Conservation (phyloP, 2,329 filamentous ascomycete genomes). For the Paracorniculantispora psalliotae region DNA sequence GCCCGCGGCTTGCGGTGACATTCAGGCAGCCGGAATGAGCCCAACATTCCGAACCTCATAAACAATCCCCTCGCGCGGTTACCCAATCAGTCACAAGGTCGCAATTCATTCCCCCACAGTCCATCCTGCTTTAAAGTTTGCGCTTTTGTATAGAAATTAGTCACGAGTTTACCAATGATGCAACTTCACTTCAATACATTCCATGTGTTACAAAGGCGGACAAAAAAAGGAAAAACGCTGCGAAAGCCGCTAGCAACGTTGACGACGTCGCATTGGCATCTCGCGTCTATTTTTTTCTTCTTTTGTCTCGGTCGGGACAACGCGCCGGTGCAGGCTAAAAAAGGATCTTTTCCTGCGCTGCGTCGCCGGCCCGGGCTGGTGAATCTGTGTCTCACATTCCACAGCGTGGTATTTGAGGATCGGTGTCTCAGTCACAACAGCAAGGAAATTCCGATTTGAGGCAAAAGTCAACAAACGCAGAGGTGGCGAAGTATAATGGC, state of each 20-base stretch:
- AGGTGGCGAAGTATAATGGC: background rate
- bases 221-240: background rate
- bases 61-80: too few relatives aligned
- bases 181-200: background rate
- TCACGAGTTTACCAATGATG: too few relatives aligned
- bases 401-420: slow-evolving; percentile 8
- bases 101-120: too few relatives aligned
- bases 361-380: background rate
- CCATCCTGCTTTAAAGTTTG: too few relatives aligned
- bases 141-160: too few relatives aligned
- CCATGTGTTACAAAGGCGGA: too few relatives aligned
- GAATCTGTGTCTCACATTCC: slow-evolving; percentile 18
- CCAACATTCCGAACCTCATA: too few relatives aligned
- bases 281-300: background rate
- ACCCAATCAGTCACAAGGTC: too few relatives aligned
- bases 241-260: background rate
- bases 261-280: background rate
- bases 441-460: background rate
- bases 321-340: background rate
- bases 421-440: background rate
- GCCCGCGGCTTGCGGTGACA: too few relatives aligned
- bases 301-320: background rate
- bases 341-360: background rate
- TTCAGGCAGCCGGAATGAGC: too few relatives aligned
- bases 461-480: background rate